Conservation (phyloP, 345 rosid genomes). For the Melaleuca alternifolia region DNA sequence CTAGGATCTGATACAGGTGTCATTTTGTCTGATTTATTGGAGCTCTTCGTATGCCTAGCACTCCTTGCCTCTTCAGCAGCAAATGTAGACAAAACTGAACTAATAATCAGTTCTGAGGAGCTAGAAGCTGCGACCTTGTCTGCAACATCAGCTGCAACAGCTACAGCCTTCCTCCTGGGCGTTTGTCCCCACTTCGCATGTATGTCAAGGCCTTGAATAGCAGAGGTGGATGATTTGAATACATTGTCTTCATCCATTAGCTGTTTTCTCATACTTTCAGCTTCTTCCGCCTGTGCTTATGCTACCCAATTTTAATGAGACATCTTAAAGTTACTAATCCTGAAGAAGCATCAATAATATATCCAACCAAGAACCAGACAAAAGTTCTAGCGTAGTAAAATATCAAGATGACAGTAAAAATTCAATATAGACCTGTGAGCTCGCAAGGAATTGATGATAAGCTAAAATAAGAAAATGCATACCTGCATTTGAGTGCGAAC, state of each 20-base stretch:
- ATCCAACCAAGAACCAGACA: not conserved
- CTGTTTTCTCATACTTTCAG: conserved; percentile 57
- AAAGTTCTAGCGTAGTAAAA: not conserved
- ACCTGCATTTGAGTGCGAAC: conserved; percentile 86
- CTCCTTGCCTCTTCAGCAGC: conserved; percentile 88
- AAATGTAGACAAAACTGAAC: conserved; percentile 73
- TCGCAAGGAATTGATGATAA: not conserved
- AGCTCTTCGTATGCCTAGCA: conserved; percentile 41
- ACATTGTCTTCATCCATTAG: conserved; percentile 51
- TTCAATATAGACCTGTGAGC: not conserved
- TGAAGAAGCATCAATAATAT: too few species aligned
- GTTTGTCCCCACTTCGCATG: conserved; percentile 36
- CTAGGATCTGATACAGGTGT: too few species aligned
- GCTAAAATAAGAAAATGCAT: not conserved
- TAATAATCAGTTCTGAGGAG: conserved; percentile 92
- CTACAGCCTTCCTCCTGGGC: conserved; percentile 68
- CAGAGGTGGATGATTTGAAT: conserved; percentile 21
- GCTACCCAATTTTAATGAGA: too few species aligned
- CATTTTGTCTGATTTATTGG: too few species aligned
- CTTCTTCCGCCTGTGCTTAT: too few species aligned
- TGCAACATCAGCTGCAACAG: conserved; percentile 87
- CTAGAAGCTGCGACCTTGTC: conserved; percentile 81
- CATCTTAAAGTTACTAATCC: too few species aligned
- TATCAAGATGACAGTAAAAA: not conserved
- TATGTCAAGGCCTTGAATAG: conserved; percentile 13